Evolutionary conservation across 108 stramenopile genomes (phyloP).

Genomic region (Schizochytrium sp.): DNA sequence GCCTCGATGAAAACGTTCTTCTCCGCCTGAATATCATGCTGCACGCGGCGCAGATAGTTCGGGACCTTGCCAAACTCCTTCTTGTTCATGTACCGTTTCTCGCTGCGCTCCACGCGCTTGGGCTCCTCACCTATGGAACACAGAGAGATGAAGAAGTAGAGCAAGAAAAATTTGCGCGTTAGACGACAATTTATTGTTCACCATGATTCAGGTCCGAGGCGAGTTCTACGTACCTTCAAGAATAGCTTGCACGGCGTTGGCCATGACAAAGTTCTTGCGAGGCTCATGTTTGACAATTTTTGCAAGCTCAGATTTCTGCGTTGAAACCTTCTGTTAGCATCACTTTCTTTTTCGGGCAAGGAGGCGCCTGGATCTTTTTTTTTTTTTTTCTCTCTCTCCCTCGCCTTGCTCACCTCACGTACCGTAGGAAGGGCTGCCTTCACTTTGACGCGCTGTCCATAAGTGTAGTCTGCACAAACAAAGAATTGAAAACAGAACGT

Average conservation of each 20-base stretch:
- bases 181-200: background rate
- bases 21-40: slow-evolving; percentile 58
- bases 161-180: background rate
- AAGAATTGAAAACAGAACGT: too few species aligned
- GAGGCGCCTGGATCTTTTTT: too few species aligned
- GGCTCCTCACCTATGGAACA: slow-evolving; percentile 22
- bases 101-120: background rate
- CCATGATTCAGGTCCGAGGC: background rate
- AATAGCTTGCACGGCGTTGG: slow-evolving; percentile 68
- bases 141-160: too few species aligned
- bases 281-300: slow-evolving; percentile 30
- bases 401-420: slow-evolving; percentile 18
- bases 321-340: too few species aligned
- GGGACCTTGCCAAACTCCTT: slow-evolving; percentile 74
- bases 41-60: slow-evolving; percentile 55
- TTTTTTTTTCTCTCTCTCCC: too few species aligned
- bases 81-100: slow-evolving; percentile 49
- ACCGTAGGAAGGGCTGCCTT: slow-evolving; percentile 47
- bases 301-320: background rate
- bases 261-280: slow-evolving; percentile 60
- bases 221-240: slow-evolving; percentile 33
- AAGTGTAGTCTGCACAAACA: background rate
- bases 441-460: slow-evolving; percentile 40
- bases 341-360: too few species aligned
- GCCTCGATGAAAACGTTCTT: slow-evolving; percentile 58